Conservation (phyloP, 192 early-diverging fungal species). For the Mortierella claussenii region DNA sequence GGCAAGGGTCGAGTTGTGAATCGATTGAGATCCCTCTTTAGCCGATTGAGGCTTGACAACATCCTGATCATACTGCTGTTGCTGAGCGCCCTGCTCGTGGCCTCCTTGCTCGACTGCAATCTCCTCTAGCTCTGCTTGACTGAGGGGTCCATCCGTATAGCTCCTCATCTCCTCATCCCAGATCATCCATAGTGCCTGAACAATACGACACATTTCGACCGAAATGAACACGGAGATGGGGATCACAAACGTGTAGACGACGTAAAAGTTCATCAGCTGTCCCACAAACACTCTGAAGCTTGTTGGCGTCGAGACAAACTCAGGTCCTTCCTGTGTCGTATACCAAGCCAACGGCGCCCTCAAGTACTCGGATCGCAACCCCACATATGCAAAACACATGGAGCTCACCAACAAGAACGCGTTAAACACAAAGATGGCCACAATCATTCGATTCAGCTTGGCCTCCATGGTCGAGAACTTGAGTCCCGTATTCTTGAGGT, state of each 20-base stretch:
- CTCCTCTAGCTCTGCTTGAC: slow-evolving; percentile 50
- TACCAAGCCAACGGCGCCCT: slow-evolving; percentile 42
- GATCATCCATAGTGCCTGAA: slow-evolving; percentile 72
- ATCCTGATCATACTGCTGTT: no score
- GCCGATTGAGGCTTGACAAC: background rate
- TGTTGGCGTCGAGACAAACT: slow-evolving; percentile 6
- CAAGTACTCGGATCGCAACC: slow-evolving; percentile 9
- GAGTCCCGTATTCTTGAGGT: slow-evolving; percentile 73
- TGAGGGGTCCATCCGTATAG: slow-evolving; percentile 40
- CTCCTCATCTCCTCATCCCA: slow-evolving; percentile 71
- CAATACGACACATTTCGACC: slow-evolving; percentile 73
- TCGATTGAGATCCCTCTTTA: slow-evolving; percentile 15
- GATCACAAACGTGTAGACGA: slow-evolving; percentile 76
- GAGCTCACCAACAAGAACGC: slow-evolving; percentile 60
- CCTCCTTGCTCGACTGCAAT: slow-evolving; percentile 30
- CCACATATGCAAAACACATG: slow-evolving; percentile 53
- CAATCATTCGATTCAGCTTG: slow-evolving; percentile 77
- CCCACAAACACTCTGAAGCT: slow-evolving; percentile 33
- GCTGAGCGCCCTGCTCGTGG: background rate
- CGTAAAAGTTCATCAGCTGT: slow-evolving; percentile 59
- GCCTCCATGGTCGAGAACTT: slow-evolving; percentile 79
- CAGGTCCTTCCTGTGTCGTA: slow-evolving; percentile 19
- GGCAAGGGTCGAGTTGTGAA: slow-evolving; percentile 11
- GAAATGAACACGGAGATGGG: slow-evolving; percentile 82
- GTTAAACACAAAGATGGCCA: slow-evolving; percentile 64